Base-by-base conservation (phyloP, 805 yeast species). In the Maudiozyma pseudohumilis region DNA sequence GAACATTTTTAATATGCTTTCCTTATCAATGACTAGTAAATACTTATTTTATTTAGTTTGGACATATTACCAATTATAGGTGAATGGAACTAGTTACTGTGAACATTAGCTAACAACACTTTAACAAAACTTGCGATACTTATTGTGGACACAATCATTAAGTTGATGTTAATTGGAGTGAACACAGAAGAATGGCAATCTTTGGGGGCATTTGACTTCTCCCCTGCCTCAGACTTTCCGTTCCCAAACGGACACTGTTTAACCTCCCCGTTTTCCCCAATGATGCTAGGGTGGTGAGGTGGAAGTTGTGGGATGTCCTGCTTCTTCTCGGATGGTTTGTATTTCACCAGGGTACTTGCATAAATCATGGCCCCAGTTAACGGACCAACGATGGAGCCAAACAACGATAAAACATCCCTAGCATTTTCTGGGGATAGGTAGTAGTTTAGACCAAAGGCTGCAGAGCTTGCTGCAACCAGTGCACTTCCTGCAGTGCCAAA, bases 361-460 rank as follows among this genome's bases (percentile, higher is more conserved):
- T 40, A 37, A 8, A 45, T n/a, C 29, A 44, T 44, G 16, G 28
- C 33, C 11, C 41, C 44, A 11, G 43, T 38, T 4, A 44, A 3
- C 21, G 49, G 49, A 7, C 40, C 48, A 17, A 37, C 39, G 12
- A 25, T n/a, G 3, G 44, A 8, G 5, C 49, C 47, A 36, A 31
- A 42, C 13, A 44, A n/a, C 4, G 42, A 32, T 17, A 23, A 30
- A 9, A 30, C 5, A 16, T 32, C 34, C 6, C 10, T 32, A 3
- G 29, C 27, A 16, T 30, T 32, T 19, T 27, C 32, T 12, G 41
- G 23, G 8, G 40, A 28, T 23, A 44, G 15, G 11, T 28, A 41
- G 29, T 68, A 82, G 10, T 79, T 77, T 46, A 70, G 49, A 23
- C 66, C 61, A 48, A 81, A 76, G 32, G 76, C 64, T 25, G 64